These are phyloP conservation scores for Apiotrichum porosum DNA, from an alignment of 1,284 basidiomycete genomes.

Conservation along the genomic window DNA sequence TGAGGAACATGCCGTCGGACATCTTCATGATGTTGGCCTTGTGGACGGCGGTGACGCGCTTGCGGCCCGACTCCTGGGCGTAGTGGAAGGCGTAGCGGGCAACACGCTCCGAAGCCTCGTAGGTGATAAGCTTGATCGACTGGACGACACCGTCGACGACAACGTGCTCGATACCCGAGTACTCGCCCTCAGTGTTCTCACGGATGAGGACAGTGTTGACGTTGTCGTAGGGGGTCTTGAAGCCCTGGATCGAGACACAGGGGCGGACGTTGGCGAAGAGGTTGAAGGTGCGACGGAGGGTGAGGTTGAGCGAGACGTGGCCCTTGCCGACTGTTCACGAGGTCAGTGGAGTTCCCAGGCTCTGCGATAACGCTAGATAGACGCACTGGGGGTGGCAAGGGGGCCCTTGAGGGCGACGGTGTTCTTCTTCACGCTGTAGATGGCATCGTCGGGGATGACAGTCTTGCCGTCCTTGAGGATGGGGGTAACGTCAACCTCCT, in stretches of 20 bases:
- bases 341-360: not conserved
- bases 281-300: slow-evolving; percentile 92
- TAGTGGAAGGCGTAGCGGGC: slow-evolving; percentile 99
- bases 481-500: slow-evolving; percentile 95
- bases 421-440: slow-evolving; percentile 90
- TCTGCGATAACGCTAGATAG: not conserved
- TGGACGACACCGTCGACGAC: slow-evolving; percentile 97
- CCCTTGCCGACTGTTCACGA: slow-evolving; percentile 81
- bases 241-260: slow-evolving; percentile 91
- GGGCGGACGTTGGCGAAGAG: slow-evolving; percentile 98
- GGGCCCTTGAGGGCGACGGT: slow-evolving; percentile 97
- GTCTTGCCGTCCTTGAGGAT: slow-evolving; percentile 93
- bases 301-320: slow-evolving; percentile 96
- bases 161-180: slow-evolving; percentile 98
- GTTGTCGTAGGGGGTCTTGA: slow-evolving; percentile 97
- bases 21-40: slow-evolving; percentile 99
- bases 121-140: slow-evolving; percentile 99
- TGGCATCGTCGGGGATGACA: slow-evolving; percentile 88
- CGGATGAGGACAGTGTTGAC: slow-evolving; percentile 98
- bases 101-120: slow-evolving; percentile 97
- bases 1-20: slow-evolving; percentile 99
- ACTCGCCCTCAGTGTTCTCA: slow-evolving; percentile 99
- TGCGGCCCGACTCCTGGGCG: slow-evolving; percentile 78
- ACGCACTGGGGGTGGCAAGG: slow-evolving; percentile 83
- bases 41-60: slow-evolving; percentile 96